Evolutionary conservation across 257 asterid species (phyloP).

Genomic region (Ocimum tenuiflorum): DNA sequence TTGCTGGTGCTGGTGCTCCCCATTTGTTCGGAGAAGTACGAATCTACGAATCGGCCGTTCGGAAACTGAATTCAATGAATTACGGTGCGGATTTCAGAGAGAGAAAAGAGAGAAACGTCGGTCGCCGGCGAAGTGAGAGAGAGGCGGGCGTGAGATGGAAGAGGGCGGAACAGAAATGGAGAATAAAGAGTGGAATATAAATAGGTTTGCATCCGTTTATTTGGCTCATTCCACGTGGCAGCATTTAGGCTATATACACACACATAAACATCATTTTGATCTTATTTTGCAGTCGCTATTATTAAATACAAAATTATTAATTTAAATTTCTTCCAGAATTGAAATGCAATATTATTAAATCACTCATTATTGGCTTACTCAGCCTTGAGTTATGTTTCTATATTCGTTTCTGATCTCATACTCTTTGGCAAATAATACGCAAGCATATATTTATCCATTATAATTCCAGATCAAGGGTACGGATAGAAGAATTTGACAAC

Average conservation of each 20-base stretch:
- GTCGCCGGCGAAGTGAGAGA: conserved; percentile 21
- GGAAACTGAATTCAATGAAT: background rate
- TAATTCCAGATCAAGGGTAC: too few species aligned
- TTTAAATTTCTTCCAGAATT: too few species aligned
- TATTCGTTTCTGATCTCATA: too few species aligned
- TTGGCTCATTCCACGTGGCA: conserved; percentile 35
- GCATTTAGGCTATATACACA: background rate
- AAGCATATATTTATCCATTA: too few species aligned
- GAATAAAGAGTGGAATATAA: conserved; percentile 46
- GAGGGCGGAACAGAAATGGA: conserved; percentile 31
- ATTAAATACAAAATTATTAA: too few species aligned
- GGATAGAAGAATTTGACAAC: too few species aligned
- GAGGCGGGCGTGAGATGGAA: conserved; percentile 12
- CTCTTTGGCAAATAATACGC: too few species aligned
- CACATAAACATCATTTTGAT: too few species aligned
- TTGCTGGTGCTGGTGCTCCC: conserved; percentile 70
- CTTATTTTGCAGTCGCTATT: too few species aligned
- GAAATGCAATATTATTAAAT: too few species aligned
- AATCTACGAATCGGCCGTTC: background rate
- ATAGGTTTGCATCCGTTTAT: conserved; percentile 63
- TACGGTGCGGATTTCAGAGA: conserved; percentile 12
- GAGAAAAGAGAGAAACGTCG: conserved; percentile 13
- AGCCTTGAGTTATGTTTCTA: too few species aligned
- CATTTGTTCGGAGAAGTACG: conserved; percentile 29
- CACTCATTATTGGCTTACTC: too few species aligned